Percentiles rank a stretch among this genome's conserved stretches.
These are phyloP conservation scores for Thymus mandschuricus DNA, from an alignment of 257 asterid genomes.

Conservation along the genomic window DNA sequence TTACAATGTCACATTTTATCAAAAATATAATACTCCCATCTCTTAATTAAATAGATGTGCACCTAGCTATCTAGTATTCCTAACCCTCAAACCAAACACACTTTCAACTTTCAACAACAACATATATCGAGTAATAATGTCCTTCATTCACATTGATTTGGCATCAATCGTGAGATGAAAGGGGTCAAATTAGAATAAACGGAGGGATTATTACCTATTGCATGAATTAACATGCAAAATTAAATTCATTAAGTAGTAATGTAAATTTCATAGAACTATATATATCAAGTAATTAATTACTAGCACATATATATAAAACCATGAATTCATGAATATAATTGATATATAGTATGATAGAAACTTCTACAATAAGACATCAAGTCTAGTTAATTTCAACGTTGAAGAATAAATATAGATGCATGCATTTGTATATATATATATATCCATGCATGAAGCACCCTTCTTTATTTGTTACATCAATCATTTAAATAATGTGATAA, in stretches of 20 bases:
- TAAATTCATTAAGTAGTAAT: not conserved
- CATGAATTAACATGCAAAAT: too few relatives aligned
- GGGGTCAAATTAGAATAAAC: too few relatives aligned
- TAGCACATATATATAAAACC: not conserved
- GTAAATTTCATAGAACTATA: too few relatives aligned
- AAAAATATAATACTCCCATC: not conserved
- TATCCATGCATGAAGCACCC: not conserved
- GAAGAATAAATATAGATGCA: not conserved
- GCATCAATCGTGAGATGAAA: too few relatives aligned
- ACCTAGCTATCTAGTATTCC: not conserved
- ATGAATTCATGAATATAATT: not conserved
- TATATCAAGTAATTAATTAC: not conserved
- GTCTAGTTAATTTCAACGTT: not conserved
- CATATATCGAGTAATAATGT: too few relatives aligned
- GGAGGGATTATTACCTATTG: too few relatives aligned
- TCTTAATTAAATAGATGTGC: not conserved
- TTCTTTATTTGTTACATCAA: slow-evolving; percentile 22
- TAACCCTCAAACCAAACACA: slow-evolving; percentile 3
- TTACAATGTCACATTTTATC: not conserved
- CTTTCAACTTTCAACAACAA: not conserved
- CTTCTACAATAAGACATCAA: not conserved
- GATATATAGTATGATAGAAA: not conserved
- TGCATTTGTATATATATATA: not conserved
- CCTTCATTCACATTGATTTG: too few relatives aligned
- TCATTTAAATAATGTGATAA: slow-evolving; percentile 3